Percentiles rank a stretch among this genome's conserved stretches.
Conservation (phyloP, 305 asterid genomes). For the Fraxinus platypoda region DNA sequence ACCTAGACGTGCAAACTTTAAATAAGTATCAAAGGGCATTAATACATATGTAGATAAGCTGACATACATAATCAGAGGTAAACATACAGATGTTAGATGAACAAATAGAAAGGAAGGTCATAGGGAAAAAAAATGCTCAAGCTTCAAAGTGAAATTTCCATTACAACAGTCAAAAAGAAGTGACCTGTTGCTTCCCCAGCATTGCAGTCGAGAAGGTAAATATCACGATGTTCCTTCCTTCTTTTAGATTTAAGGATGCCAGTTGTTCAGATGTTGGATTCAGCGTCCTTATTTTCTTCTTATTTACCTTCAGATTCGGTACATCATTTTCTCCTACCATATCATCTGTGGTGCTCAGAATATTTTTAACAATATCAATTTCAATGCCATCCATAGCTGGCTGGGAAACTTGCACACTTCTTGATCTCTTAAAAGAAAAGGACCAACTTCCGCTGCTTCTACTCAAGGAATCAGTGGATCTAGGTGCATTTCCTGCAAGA, state of each 20-base stretch:
- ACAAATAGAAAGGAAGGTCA: neutral
- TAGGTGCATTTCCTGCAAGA: conserved; percentile 49
- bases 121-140: neutral
- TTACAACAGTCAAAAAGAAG: neutral
- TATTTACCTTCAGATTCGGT: conserved; percentile 39
- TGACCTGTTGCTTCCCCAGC: conserved; percentile 93
- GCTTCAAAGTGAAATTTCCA: conserved; percentile 2
- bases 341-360: conserved; percentile 24
- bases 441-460: conserved; percentile 48
- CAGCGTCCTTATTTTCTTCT: conserved; percentile 47
- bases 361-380: conserved; percentile 21
- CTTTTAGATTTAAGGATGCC: conserved; percentile 72
- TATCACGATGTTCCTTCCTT: conserved; percentile 64
- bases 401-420: conserved; percentile 34
- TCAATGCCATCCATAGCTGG: conserved; percentile 26
- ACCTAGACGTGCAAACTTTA: conserved; percentile 49
- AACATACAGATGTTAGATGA: neutral
- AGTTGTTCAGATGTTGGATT: conserved; percentile 80
- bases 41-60: neutral
- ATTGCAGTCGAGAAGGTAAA: conserved; percentile 87
- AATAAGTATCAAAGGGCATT: conserved; percentile 14
- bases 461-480: conserved; percentile 32
- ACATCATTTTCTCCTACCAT: conserved; percentile 34
- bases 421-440: conserved; percentile 47
- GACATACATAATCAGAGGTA: neutral